phyloP scores from a whole-genome alignment of 1,139 yeast species.

The Debaryomyces coudertii region DNA sequence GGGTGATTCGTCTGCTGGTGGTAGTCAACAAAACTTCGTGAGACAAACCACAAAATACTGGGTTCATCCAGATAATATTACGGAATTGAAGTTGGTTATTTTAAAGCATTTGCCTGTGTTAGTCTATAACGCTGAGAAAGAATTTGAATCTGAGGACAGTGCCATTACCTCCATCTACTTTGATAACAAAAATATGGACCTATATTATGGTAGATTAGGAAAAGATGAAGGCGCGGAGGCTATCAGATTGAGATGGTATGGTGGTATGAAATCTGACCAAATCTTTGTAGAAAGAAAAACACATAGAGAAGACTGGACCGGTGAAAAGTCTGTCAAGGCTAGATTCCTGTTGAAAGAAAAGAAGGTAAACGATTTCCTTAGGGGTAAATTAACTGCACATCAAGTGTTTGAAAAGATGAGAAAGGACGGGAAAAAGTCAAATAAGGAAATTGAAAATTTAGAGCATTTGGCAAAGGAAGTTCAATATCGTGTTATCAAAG shows the following conservation, averaged over 20 bases:
- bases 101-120: conserved; percentile 94
- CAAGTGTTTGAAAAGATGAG: conserved; percentile 92
- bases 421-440: conserved; percentile 86
- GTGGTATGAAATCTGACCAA: conserved; percentile 92
- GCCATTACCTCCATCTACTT: conserved; percentile 96
- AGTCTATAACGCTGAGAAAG: conserved; percentile 94
- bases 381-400: conserved; percentile 81
- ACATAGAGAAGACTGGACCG: conserved; percentile 99
- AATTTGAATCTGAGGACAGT: conserved; percentile 89
- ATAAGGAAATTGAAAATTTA: conserved; percentile 85
- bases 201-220: conserved; percentile 90
- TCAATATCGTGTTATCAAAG: conserved; percentile 84
- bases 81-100: conserved; percentile 91
- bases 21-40: conserved; percentile 95
- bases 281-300: conserved; percentile 97
- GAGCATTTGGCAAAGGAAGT: conserved; percentile 92
- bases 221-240: conserved; percentile 99
- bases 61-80: conserved; percentile 98
- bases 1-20: conserved; percentile 97
- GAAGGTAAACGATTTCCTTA: conserved; percentile 79
- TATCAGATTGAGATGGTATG: conserved; percentile 97
- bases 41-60: conserved; percentile 98
- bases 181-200: conserved; percentile 85
- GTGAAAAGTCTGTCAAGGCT: conserved; percentile 97
- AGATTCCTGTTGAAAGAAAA: conserved; percentile 91